Evolutionary conservation across 768 basidiomycete genomes (phyloP).

Genomic region (Boletellus sp.): DNA sequence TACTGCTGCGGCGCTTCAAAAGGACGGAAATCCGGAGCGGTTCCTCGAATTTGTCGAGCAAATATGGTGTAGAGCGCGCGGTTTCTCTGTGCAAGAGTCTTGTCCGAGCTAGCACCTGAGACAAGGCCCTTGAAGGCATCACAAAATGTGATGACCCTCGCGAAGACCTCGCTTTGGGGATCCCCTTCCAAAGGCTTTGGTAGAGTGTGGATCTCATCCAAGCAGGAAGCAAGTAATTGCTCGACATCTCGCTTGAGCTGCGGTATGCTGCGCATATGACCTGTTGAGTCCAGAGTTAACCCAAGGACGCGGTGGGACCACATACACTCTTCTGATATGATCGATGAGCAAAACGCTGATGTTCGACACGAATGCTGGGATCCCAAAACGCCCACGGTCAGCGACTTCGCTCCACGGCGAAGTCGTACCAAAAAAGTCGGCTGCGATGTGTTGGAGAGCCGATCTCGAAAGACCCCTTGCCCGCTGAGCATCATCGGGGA

Average conservation of each 20-base stretch:
- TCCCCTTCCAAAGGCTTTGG: conserved; percentile 39
- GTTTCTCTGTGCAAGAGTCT: conserved; percentile 36
- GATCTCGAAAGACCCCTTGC: conserved; percentile 31
- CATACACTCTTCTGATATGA: conserved; percentile 54
- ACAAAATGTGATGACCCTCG: conserved; percentile 44
- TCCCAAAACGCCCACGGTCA: conserved; percentile 50
- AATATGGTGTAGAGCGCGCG: conserved; percentile 33
- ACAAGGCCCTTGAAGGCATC: conserved; percentile 33
- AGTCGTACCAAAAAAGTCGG: conserved; percentile 44
- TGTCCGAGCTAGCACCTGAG: conserved; percentile 32
- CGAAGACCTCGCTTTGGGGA: conserved; percentile 44
- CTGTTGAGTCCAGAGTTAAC: conserved; percentile 2
- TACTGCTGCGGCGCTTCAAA: conserved; percentile 16
- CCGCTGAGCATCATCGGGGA: conserved; percentile 59
- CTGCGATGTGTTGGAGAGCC: conserved; percentile 37
- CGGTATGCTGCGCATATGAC: conserved; percentile 41
- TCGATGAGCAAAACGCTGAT: conserved; percentile 50
- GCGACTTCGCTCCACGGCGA: conserved; percentile 51
- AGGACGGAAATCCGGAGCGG: conserved; percentile 42
- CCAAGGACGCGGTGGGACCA: neutral
- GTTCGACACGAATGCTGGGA: conserved; percentile 46
- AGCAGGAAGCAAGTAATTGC: conserved; percentile 35
- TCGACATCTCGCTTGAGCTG: conserved; percentile 39
- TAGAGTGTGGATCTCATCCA: conserved; percentile 34
- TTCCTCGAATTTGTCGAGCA: conserved; percentile 33